Conservation (phyloP, 805 yeast species). For the Candida anglica region DNA sequence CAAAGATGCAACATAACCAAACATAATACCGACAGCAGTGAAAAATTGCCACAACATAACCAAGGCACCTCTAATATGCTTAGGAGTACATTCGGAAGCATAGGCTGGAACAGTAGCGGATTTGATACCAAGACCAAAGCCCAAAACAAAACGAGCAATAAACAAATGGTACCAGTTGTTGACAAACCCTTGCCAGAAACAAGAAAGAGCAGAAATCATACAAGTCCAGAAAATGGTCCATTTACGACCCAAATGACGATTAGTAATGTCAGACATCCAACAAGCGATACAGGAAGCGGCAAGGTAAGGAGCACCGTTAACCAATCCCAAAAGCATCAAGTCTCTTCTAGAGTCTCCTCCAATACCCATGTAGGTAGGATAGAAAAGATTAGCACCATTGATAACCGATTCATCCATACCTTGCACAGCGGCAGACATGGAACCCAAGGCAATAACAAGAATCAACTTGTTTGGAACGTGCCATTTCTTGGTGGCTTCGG, state of each 20-base stretch:
- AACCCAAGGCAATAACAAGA: conserved; percentile 54
- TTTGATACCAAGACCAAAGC: conserved; percentile 64
- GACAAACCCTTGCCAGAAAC: conserved; percentile 67
- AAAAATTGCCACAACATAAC: conserved; percentile 73
- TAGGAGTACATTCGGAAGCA: conserved; percentile 61
- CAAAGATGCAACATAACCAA: conserved; percentile 58
- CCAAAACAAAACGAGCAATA: conserved; percentile 53
- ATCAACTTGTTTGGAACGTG: conserved; percentile 47
- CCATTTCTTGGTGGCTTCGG: conserved; percentile 42
- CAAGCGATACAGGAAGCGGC: conserved; percentile 55
- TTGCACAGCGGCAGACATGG: conserved; percentile 68
- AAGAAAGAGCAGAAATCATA: conserved; percentile 52
- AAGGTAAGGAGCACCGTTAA: conserved; percentile 64
- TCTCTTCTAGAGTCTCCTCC: conserved; percentile 30
- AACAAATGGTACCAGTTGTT: conserved; percentile 59
- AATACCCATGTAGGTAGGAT: conserved; percentile 54
- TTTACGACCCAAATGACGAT: conserved; percentile 52
- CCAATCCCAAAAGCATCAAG: conserved; percentile 56
- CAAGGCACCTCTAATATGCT: conserved; percentile 57
- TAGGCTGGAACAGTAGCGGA: conserved; percentile 68
- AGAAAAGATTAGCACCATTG: conserved; percentile 63
- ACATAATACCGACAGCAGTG: conserved; percentile 71
- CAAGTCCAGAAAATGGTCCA: conserved; percentile 61
- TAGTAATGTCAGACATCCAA: conserved; percentile 55
- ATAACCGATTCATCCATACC: conserved; percentile 75